A percentile compares a stretch with the other conserved stretches of the same genome.
Evolutionary conservation across 441 rosid genomes (phyloP).

Genomic region (Viola pubescens): DNA sequence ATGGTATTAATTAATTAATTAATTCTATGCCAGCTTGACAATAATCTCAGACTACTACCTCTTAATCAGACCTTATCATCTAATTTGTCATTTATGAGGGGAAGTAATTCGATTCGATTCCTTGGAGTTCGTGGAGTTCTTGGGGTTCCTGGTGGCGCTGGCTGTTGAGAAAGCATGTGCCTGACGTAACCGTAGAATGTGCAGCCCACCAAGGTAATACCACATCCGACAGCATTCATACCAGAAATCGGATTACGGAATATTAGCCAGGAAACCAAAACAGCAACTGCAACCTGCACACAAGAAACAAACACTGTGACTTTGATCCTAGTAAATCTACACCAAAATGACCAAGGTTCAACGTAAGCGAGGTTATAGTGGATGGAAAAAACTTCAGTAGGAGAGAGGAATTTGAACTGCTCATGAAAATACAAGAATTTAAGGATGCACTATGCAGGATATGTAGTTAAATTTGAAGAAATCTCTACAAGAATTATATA

Average conservation of each 20-base stretch:
- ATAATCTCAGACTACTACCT: constrained; percentile 5
- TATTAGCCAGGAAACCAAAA: constrained; percentile 84
- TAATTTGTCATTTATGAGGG: constrained; percentile 86
- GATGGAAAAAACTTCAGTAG: too few species aligned
- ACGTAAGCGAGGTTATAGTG: too few species aligned
- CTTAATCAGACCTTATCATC: constrained; percentile 63
- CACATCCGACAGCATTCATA: constrained; percentile 90
- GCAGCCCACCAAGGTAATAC: constrained; percentile 79
- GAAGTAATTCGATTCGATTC: constrained; percentile 63
- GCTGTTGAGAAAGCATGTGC: constrained; percentile 72
- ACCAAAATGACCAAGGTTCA: neutral
- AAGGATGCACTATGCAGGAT: too few species aligned
- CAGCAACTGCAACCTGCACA: constrained; percentile 89
- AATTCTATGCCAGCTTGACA: constrained; percentile 11
- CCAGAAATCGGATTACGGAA: constrained; percentile 84
- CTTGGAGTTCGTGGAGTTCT: constrained; percentile 81
- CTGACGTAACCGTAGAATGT: constrained; percentile 91
- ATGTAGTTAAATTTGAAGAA: too few species aligned
- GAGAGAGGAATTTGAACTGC: too few species aligned
- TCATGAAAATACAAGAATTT: too few species aligned
- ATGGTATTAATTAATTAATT: constrained; percentile 4
- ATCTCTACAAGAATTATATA: too few species aligned
- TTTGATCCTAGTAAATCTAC: too few species aligned
- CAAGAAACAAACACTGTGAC: too few species aligned
- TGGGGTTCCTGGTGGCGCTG: constrained; percentile 55